Conservation (phyloP, 768 basidiomycete genomes). For the Serpula lacrymans region DNA sequence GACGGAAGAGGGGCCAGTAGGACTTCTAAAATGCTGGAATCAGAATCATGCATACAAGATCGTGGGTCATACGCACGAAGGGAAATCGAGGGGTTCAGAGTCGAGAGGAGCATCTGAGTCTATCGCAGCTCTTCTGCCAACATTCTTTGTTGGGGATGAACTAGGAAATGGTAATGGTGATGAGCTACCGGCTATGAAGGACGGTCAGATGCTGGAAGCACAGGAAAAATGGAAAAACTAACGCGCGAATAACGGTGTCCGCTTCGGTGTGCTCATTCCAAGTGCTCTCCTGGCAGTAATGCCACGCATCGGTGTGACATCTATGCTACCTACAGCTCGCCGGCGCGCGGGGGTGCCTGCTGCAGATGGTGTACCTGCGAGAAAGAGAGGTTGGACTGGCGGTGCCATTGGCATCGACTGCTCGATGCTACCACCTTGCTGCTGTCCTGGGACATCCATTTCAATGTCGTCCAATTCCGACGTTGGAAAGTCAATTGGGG, state of each 20-base stretch:
- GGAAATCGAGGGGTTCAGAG: slow-evolving; percentile 70
- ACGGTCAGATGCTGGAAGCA: not conserved
- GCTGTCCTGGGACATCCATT: slow-evolving; percentile 39
- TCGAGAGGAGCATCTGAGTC: slow-evolving; percentile 36
- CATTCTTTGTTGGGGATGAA: slow-evolving; percentile 55
- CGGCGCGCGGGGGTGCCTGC: slow-evolving; percentile 48
- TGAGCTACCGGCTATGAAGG: slow-evolving; percentile 47
- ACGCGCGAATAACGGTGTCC: slow-evolving; percentile 52
- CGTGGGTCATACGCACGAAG: slow-evolving; percentile 48
- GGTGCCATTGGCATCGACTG: slow-evolving; percentile 42
- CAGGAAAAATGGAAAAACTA: slow-evolving; percentile 18
- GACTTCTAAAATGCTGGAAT: slow-evolving; percentile 39
- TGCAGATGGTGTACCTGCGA: slow-evolving; percentile 51
- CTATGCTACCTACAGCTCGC: slow-evolving; percentile 31
- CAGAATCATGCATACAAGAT: not conserved
- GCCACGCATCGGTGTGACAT: slow-evolving; percentile 43
- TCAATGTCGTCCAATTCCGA: slow-evolving; percentile 54
- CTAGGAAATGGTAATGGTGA: slow-evolving; percentile 64
- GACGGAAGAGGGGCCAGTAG: slow-evolving; percentile 38
- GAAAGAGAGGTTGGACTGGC: slow-evolving; percentile 46
- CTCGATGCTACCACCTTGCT: slow-evolving; percentile 22
- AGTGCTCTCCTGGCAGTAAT: slow-evolving; percentile 50
- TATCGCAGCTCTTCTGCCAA: slow-evolving; percentile 33
- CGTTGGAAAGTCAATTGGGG: slow-evolving; percentile 63
- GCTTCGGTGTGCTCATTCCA: slow-evolving; percentile 54